Conservation (phyloP, 2,329 filamentous ascomycete species). For the Pyricularia pennisetigena region DNA sequence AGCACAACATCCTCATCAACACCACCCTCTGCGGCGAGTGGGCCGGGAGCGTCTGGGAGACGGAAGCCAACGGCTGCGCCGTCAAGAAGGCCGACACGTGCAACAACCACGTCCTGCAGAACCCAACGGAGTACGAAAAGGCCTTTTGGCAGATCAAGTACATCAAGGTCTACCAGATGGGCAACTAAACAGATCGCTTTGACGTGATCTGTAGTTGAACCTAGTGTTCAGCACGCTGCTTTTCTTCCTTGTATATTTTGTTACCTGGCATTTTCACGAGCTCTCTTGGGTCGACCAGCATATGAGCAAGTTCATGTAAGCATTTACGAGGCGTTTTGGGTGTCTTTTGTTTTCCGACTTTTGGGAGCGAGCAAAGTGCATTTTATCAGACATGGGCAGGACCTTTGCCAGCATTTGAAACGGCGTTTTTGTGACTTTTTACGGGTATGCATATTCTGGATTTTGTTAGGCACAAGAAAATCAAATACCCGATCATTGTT, state of each 20-base stretch:
- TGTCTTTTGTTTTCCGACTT: slow-evolving; percentile 1
- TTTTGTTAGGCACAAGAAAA: not conserved
- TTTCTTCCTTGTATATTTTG: not conserved
- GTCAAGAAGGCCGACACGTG: slow-evolving; percentile 51
- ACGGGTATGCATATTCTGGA: not conserved
- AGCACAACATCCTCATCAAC: slow-evolving; percentile 71
- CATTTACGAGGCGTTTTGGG: not conserved
- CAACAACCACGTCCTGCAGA: slow-evolving; percentile 59
- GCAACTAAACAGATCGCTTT: not conserved
- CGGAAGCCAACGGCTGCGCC: slow-evolving; percentile 43
- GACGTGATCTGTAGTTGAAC: not conserved
- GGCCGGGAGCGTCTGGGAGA: slow-evolving; percentile 63
- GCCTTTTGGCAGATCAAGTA: slow-evolving; percentile 72
- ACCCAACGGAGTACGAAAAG: slow-evolving; percentile 60
- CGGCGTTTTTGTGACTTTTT: not conserved
- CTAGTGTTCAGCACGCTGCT: not conserved
- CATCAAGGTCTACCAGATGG: slow-evolving; percentile 49
- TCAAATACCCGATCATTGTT: not conserved
- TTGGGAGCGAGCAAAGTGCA: not conserved
- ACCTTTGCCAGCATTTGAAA: not conserved
- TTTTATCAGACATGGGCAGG: not conserved
- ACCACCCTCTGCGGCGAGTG: slow-evolving; percentile 83
- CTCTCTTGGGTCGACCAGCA: not conserved
- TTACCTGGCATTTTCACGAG: not conserved
- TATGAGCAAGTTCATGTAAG: not conserved